These are phyloP conservation scores for Amanita jacksonii DNA, from an alignment of 768 basidiomycete genomes.

Conservation along the genomic window DNA sequence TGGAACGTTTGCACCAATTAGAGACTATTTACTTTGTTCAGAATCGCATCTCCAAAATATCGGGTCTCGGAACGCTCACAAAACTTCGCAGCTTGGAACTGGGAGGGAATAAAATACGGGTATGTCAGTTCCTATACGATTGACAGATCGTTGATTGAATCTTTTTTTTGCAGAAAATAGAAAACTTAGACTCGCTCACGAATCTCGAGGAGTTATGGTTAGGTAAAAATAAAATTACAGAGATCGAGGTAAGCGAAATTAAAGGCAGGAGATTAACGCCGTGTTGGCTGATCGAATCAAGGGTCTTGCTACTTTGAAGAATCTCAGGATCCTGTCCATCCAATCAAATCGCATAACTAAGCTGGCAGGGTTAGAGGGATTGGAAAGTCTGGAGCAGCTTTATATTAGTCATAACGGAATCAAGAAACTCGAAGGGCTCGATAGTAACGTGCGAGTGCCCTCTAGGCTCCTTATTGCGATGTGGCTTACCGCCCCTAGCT, in stretches of 20 bases:
- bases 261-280: not conserved
- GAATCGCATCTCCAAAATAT: slow-evolving; percentile 83
- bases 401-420: slow-evolving; percentile 95
- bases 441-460: slow-evolving; percentile 55
- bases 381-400: slow-evolving; percentile 74
- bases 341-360: slow-evolving; percentile 92
- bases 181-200: slow-evolving; percentile 69
- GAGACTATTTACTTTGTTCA: slow-evolving; percentile 90
- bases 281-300: slow-evolving; percentile 19
- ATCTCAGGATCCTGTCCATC: slow-evolving; percentile 77
- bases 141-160: slow-evolving; percentile 3
- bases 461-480: not conserved
- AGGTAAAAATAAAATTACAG: slow-evolving; percentile 94
- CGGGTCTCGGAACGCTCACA: slow-evolving; percentile 42
- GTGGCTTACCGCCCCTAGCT: slow-evolving; percentile 20
- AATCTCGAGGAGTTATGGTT: slow-evolving; percentile 92
- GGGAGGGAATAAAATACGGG: slow-evolving; percentile 88
- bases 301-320: slow-evolving; percentile 63
- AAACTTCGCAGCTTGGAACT: slow-evolving; percentile 80
- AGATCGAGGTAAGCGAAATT: slow-evolving; percentile 56
- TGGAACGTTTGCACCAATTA: slow-evolving; percentile 51
- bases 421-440: slow-evolving; percentile 72
- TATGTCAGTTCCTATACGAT: slow-evolving; percentile 25
- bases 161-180: slow-evolving; percentile 57
- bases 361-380: slow-evolving; percentile 68